Conservation (phyloP, 2,329 filamentous ascomycete genomes). For the Drechslerella stenobrocha region DNA sequence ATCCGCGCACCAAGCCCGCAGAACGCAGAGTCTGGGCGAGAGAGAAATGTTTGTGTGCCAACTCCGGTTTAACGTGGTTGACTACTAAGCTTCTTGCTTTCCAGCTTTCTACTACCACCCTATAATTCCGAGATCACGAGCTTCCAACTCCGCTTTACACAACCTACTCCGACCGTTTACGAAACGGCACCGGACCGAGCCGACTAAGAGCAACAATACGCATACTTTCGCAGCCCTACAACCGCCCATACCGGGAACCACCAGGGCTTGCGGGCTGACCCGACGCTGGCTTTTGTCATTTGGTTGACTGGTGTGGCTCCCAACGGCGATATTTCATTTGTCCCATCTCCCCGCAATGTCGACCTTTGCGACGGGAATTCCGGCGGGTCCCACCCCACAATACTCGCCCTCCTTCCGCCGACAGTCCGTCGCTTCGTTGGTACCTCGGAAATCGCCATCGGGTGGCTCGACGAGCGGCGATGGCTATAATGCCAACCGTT, state of each 20-base stretch:
- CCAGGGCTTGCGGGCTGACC: conserved; percentile 10
- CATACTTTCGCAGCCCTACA: conserved; percentile 5
- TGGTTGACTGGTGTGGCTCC: conserved; percentile 7
- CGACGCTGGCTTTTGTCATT: conserved; percentile 11
- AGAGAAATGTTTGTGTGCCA: too few relatives aligned
- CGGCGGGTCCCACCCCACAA: conserved; percentile 33
- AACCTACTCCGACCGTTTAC: conserved; percentile 1
- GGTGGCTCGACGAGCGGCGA: conserved; percentile 31
- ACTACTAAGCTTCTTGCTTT: conserved; percentile 25
- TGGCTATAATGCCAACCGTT: conserved; percentile 11
- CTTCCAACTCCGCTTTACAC: conserved; percentile 22
- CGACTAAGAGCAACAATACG: conserved; percentile 10
- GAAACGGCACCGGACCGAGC: too few relatives aligned
- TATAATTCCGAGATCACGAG: conserved; percentile 44
- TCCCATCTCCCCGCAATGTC: conserved; percentile 43
- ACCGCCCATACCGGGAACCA: conserved; percentile 1
- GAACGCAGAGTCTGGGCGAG: conserved; percentile 24
- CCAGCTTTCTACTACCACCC: conserved; percentile 27
- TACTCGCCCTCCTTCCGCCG: conserved; percentile 39
- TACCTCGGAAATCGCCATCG: conserved; percentile 38
- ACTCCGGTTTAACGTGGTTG: conserved; percentile 33
- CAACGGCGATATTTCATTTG: conserved; percentile 7
- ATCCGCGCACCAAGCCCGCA: conserved; percentile 10
- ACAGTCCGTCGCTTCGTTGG: conserved; percentile 42
- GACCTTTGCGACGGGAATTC: conserved; percentile 39